Evolutionary conservation across 768 basidiomycete genomes (phyloP), one percentile per base, ranked within the genome.

Genomic region (Xanthoconium purpureum): DNA sequence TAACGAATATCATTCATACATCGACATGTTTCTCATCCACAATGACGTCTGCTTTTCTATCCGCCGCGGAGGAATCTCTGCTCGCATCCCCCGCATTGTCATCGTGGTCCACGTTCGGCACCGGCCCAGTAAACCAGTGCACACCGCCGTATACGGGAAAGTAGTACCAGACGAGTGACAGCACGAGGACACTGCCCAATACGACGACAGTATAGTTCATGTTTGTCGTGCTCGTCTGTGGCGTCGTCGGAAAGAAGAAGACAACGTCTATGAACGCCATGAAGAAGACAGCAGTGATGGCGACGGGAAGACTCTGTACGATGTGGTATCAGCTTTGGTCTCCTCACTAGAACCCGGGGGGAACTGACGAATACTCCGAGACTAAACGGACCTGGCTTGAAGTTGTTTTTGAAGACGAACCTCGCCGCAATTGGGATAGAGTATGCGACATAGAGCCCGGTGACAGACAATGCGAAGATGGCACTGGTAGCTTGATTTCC

Each of bases 161-260:
- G 72, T 83, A 90, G 66, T 84, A 91, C 75, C 83, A 91, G 1
- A 75, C 57, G 13, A 85, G 62, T 2, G 85, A 80, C 20, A 89
- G 75, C 4, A 75, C 40, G 52, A 88, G 70, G 3, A 83, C 77
- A 3, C 83, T 85, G 0, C 82, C 83, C 3, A 84, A 71, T 9
- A 91, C 87, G 33, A 87, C 83, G 35, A 85, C 75, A 0, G 84
- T 80, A 62, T 91, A 91, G 70, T 90, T 90, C 88, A 91, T 89
- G 47, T 72, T 69, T 7, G 74, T 62, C 2, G 74, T 71, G 29
- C 64, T 68, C 1, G 85, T 75, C 11, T 71, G 64, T 5, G 81
- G 80, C 32, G 75, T 77, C 11, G 78, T 67, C 8, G 85, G 89
- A 76, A 88, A 89, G 56, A 84, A 71, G 67, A 87, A 83, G 2